Base-by-base conservation (phyloP, 2,329 filamentous ascomycete species). In the Zymoseptoria passerinii region DNA sequence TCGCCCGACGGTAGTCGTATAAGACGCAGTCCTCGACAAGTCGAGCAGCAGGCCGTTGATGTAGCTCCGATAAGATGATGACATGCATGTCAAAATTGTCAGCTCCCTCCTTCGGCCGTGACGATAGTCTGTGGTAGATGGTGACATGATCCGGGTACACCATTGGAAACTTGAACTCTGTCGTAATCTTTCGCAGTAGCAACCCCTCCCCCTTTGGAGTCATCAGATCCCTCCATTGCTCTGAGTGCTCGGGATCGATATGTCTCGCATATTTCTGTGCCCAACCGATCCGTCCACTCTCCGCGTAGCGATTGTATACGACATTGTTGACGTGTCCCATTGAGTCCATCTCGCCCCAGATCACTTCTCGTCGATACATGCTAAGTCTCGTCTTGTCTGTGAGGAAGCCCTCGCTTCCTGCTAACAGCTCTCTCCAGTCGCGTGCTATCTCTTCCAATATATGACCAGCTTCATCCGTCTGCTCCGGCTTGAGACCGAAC, bases 131-230 rank as follows among this genome's bases (percentile, higher is more conserved):
- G 75, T 96, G 90, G 67, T 92, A 87, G 19, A 94, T 89, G 0
- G 88, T 90, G 61, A 95, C 83, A 53, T 82, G 81, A 72, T 96
- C 91, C 0, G 91, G 91, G 72, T 83, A 95, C 35, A 81, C 86
- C 83, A 96, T 87, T 16, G 91, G 90, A 75, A 95, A 91, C 76
- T 96, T 96, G 74, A 88, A 96, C 65, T 95, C 87, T 0, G 88
- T 86, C 66, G 82, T 87, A 65, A 96, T 90, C 65, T 85, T 90
- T 66, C 84, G 82, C 68, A 96, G 74, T 59, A 96, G 94, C 57
- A 96, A 71, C 0, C 92, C 91, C 23, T 85, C 77, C 0, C 81
- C 81, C 23, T 76, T 80, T 0, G 87, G 84, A 13, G 81, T 85
- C 76, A 88, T 83, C 48, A 95, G 76, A 52, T 87, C 81, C 13